These are phyloP conservation scores for Xerocomellus intermedius DNA, from an alignment of 768 basidiomycete species.

Conservation along the genomic window DNA sequence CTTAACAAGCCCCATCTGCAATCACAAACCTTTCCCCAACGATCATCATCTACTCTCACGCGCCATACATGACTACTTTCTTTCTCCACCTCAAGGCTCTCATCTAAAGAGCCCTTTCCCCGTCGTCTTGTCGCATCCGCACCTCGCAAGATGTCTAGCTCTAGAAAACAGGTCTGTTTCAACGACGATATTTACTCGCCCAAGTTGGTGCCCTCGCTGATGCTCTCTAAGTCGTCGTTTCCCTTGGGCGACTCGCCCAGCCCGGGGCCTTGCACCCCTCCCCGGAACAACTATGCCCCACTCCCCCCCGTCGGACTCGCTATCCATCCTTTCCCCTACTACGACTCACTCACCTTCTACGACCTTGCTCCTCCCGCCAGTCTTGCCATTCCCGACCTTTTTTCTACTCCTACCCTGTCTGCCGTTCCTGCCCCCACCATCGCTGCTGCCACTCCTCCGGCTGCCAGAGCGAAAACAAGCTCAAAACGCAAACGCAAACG, in stretches of 20 bases:
- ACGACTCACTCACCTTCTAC: constrained; percentile 18
- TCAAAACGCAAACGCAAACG: too few species aligned
- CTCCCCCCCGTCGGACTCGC: constrained; percentile 30
- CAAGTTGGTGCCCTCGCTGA: constrained; percentile 23
- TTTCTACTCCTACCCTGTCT: too few species aligned
- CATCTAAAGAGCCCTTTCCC: constrained; percentile 7
- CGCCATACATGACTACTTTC: constrained; percentile 15
- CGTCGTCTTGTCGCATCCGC: constrained; percentile 9
- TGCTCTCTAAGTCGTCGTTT: constrained; percentile 29
- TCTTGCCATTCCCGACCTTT: too few species aligned
- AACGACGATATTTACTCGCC: constrained; percentile 33
- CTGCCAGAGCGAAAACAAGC: too few species aligned
- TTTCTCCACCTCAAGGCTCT: constrained; percentile 10
- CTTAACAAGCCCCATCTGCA: constrained; percentile 8
- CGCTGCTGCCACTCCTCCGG: too few species aligned
- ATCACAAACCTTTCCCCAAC: constrained; percentile 5
- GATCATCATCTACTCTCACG: constrained; percentile 19
- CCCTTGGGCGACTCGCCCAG: constrained; percentile 29
- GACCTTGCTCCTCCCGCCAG: not conserved
- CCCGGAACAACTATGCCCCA: constrained; percentile 19
- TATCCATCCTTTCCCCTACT: constrained; percentile 32
- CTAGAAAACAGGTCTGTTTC: constrained; percentile 32
- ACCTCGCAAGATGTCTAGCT: constrained; percentile 18
- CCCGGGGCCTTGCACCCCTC: constrained; percentile 24
- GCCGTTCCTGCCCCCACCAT: too few species aligned